These are phyloP conservation scores for Bryoerythrophyllum caledonicum DNA, from an alignment of 225 moss, liverwort and hornwort species.

Conservation along the genomic window DNA sequence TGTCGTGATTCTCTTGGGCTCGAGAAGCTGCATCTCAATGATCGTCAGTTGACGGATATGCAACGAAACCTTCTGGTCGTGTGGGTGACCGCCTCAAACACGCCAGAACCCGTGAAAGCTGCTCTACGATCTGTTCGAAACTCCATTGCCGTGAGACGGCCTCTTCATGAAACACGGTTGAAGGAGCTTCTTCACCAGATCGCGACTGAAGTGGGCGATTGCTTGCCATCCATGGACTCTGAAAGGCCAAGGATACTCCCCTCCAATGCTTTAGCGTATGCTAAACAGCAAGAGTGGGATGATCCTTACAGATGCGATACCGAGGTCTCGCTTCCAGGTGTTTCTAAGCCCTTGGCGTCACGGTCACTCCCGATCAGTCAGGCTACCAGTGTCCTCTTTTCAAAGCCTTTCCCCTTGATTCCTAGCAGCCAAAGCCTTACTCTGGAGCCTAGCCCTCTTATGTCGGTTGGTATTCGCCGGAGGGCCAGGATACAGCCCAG, in stretches of 20 bases:
- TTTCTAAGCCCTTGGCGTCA: constrained; percentile 1
- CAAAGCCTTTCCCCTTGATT: not conserved
- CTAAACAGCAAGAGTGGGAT: constrained; percentile 43
- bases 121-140: constrained; percentile 42
- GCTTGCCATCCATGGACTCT: constrained; percentile 23
- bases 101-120: constrained; percentile 52
- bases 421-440: constrained; percentile 1
- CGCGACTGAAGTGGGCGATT: constrained; percentile 32
- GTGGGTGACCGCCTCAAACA: constrained; percentile 63
- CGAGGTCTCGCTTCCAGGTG: constrained; percentile 29
- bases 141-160: constrained; percentile 53
- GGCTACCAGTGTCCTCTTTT: not conserved
- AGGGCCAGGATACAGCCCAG: constrained; percentile 22
- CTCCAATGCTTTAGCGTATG: constrained; percentile 36
- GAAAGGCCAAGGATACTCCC: constrained; percentile 36
- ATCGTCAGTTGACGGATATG: constrained; percentile 13
- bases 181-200: constrained; percentile 62
- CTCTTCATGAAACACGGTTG: constrained; percentile 58
- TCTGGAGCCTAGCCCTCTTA: not conserved
- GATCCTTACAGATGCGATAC: constrained; percentile 41
- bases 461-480: constrained; percentile 3
- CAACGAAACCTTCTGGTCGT: constrained; percentile 44
- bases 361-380: constrained; percentile 11
- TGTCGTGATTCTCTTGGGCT: constrained; percentile 37
- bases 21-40: constrained; percentile 44